Conservation (phyloP, 2,329 filamentous ascomycete species). For the Arthrobotrys conoides region DNA sequence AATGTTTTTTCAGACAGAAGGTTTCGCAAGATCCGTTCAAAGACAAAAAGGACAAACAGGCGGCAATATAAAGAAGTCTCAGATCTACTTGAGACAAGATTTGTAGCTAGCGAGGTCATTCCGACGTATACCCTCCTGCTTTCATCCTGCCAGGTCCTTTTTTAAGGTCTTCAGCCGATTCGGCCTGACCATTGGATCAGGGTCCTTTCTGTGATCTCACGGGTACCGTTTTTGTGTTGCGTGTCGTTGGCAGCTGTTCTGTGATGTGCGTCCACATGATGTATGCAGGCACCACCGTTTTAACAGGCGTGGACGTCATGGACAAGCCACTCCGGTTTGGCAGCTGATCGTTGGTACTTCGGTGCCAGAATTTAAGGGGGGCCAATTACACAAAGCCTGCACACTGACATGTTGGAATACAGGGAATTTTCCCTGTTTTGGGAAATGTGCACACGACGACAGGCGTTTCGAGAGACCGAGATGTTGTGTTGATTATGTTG, state of each 20-base stretch:
- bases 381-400: neutral
- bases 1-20: conserved; percentile 7
- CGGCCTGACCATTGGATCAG: conserved; percentile 25
- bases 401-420: neutral
- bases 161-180: conserved; percentile 2
- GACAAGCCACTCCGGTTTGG: conserved; percentile 25
- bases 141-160: neutral
- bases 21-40: conserved; percentile 18
- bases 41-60: conserved; percentile 24
- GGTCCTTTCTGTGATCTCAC: conserved; percentile 33
- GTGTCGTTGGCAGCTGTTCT: conserved; percentile 60
- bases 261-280: conserved; percentile 42
- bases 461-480: neutral
- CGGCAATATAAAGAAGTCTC: conserved; percentile 32
- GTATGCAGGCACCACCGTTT: conserved; percentile 40
- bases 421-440: conserved; percentile 9
- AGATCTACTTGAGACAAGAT: conserved; percentile 12
- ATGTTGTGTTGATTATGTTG: conserved; percentile 35
- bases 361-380: neutral
- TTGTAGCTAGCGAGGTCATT: conserved; percentile 20
- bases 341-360: conserved; percentile 28
- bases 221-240: conserved; percentile 56
- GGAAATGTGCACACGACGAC: conserved; percentile 9
- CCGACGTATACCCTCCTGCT: neutral
- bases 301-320: conserved; percentile 11